A percentile compares a stretch with the other conserved stretches of the same genome.
Conservation (phyloP, 176 grass and related monocot genomes). For the Tillandsia leiboldiana region DNA sequence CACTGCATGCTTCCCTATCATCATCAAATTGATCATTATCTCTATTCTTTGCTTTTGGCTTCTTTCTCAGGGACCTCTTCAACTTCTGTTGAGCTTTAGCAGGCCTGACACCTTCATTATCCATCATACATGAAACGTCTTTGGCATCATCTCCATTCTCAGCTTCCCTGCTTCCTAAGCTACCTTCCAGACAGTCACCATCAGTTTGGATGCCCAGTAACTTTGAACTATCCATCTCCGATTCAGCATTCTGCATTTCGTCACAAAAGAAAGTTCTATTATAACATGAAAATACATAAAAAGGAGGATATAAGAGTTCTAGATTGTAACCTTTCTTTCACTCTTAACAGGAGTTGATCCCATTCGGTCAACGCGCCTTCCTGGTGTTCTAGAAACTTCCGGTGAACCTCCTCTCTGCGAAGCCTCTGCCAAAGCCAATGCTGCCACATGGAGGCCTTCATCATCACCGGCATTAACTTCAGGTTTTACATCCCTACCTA, state of each 20-base stretch:
- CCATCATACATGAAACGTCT: conserved; percentile 35
- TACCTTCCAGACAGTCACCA: conserved; percentile 61
- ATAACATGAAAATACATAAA: conserved; percentile 10
- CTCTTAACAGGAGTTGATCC: conserved; percentile 52
- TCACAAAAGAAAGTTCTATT: conserved; percentile 11
- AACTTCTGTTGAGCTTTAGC: conserved; percentile 46
- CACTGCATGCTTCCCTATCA: conserved; percentile 96
- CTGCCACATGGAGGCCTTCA: conserved; percentile 83
- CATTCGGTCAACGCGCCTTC: conserved; percentile 42
- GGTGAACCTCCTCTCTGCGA: conserved; percentile 79
- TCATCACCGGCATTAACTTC: conserved; percentile 58
- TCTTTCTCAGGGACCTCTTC: conserved; percentile 49
- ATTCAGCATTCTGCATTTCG: conserved; percentile 58
- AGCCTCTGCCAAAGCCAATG: conserved; percentile 81
- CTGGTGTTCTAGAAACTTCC: conserved; percentile 60
- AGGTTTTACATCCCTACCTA: conserved; percentile 37
- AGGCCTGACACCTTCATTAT: conserved; percentile 34
- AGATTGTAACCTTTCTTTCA: conserved; percentile 53
- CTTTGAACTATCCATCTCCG: conserved; percentile 80
- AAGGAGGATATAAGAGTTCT: conserved; percentile 8
- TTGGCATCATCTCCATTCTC: conserved; percentile 59
- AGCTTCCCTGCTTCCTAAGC: conserved; percentile 82
- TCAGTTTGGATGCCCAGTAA: conserved; percentile 56
- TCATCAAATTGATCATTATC: conserved; percentile 40
- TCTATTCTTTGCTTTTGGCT: conserved; percentile 34